Percentiles rank a stretch among this genome's conserved stretches.
Conservation (phyloP, 768 basidiomycete genomes). For the Rossbeevera mucosa region DNA sequence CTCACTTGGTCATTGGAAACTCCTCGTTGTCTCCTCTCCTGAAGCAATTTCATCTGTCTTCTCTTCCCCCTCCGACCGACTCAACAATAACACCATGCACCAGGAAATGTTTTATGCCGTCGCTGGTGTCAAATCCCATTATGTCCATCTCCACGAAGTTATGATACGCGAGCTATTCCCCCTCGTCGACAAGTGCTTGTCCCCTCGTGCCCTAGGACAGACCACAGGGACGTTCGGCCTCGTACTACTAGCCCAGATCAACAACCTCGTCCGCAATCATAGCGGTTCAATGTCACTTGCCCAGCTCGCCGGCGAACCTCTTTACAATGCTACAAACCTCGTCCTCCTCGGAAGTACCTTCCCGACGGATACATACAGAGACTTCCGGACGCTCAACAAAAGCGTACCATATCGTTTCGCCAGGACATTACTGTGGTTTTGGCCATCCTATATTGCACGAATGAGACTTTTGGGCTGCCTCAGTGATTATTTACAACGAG, state of each 20-base stretch:
- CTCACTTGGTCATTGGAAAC: slow-evolving; percentile 14
- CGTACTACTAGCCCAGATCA: slow-evolving; percentile 11
- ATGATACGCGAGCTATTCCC: slow-evolving; percentile 21
- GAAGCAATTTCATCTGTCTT: slow-evolving; percentile 12
- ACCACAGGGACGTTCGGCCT: slow-evolving; percentile 12
- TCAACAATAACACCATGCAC: slow-evolving; percentile 12
- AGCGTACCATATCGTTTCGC: slow-evolving; percentile 18
- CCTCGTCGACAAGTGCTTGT: slow-evolving; percentile 17
- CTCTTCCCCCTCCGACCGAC: background rate
- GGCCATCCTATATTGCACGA: slow-evolving; percentile 15
- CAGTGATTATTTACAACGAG: slow-evolving; percentile 11
- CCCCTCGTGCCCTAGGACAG: slow-evolving; percentile 9
- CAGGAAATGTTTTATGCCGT: slow-evolving; percentile 12
- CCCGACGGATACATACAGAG: slow-evolving; percentile 16
- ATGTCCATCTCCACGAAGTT: slow-evolving; percentile 8
- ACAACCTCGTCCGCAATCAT: background rate
- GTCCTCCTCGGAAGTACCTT: slow-evolving; percentile 18
- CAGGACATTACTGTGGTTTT: slow-evolving; percentile 9
- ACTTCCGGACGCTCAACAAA: slow-evolving; percentile 16
- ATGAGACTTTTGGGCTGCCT: slow-evolving; percentile 9
- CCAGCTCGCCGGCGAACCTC: slow-evolving; percentile 14
- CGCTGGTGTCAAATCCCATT: slow-evolving; percentile 8
- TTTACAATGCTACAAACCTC: slow-evolving; percentile 17
- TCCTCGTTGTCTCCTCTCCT: slow-evolving; percentile 15
- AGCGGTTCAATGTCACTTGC: slow-evolving; percentile 10